Base-by-base conservation (phyloP, 768 basidiomycete genomes). In the Xanthoconium purpureum region DNA sequence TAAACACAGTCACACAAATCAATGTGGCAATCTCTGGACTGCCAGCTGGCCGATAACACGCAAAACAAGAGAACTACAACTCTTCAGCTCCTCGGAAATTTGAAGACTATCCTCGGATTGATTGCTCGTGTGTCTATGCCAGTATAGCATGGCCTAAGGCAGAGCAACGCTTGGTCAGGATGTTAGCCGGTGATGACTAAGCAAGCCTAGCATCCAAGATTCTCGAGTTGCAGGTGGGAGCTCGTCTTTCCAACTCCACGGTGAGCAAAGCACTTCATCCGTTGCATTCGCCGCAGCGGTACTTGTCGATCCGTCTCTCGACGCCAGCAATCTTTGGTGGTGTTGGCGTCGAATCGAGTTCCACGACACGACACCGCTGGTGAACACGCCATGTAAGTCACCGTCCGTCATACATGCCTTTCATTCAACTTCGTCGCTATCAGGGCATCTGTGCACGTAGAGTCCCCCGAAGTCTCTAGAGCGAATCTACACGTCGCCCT, bases 401-500 rank as follows among this genome's bases (percentile, higher is more conserved):
- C 20, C 6, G 3, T 52, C 50, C 12, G 44, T 20, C 1, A 6
- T 11, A 3, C 30, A 17, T 11, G 11, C 18, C 32, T 18, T 20
- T 15, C n/a, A 12, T 46, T 52, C n/a, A 3, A 59, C 39, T 0
- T 3, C 1, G 8, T 38, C 12, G 43, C 28, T 3, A 4, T 13
- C 47, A 80, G 77, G 77, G 67, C 69, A 18, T 69, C 73, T 11
- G 74, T 89, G 45, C 72, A 75, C 50, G 81, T 91, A 48, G 71
- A 80, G 52, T 89, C 88, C 11, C 67, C 79, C 40, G 89, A 91
- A 70, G 88, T 91, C 49, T 78, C 81, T 38, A 73, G 80, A 39
- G 85, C 87, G 47, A 85, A 80, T 65, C 71, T 91, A 54, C 89
- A 87, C 65, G 75, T 82, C 54, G 77, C 81, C 47, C 76, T 87